Evolutionary conservation across 2,329 filamentous ascomycete species (phyloP), one percentile per base, ranked within the genome.

Genomic region (Xylariales sp.): DNA sequence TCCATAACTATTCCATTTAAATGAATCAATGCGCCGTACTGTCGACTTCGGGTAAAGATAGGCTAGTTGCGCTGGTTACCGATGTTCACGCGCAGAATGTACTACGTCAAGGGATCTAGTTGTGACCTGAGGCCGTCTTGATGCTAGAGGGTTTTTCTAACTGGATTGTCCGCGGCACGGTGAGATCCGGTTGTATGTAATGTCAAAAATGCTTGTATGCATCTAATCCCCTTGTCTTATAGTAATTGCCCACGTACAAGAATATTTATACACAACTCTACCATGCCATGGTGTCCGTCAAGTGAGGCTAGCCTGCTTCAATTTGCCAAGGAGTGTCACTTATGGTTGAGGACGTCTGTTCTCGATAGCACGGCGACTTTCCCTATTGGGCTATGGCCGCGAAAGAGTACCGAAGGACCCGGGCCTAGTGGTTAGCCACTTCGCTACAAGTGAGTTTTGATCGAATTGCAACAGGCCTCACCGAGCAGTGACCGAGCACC

Each of bases 381-480:
- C 43, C 62, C 66, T 45, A 68, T 68, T 65, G 62, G 62, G n/a
- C 41, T 52, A 18, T 34, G 52, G 53, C 30, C 49, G 23, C 57
- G 55, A 45, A 57, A 41, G 45, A 68, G 52, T 62, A 64, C 62
- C 65, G 65, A 65, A 65, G 56, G 57, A 65, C 62, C 56, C 36
- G 56, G 49, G 34, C 14, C 41, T 52, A 58, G 45, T 39, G 30
- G 49, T 45, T 36, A 61, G 56, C 30, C 14, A 55, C 56, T 41
- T 54, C 9, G 46, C 49, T 34, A 43, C 50, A 18, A 48, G n/a
- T 18, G 16, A 23, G 2, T 23, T 23, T 23, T 23, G 23, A 23
- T 23, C 32, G 14, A 28, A 50, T 56, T 56, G n/a, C 18, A 18
- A n/a, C 55, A 16, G 48, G n/a, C 28, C 36, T 54, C 48, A 54